phyloP scores from a whole-genome alignment of 306 rosid species.

The Cucumis sativus region DNA sequence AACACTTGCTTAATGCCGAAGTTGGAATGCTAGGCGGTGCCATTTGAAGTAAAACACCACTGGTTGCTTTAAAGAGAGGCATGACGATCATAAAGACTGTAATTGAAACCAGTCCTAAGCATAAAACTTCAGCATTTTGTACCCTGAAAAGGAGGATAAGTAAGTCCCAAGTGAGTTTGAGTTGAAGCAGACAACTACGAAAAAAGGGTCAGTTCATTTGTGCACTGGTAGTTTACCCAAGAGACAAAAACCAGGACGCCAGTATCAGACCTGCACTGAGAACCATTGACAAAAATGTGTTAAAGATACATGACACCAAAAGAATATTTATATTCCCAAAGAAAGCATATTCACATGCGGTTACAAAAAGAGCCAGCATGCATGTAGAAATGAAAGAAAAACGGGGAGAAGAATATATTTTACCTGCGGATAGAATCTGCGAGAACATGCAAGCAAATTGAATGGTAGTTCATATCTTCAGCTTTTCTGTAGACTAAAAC shows the following conservation, averaged over 20 bases:
- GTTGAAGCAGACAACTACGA: background rate
- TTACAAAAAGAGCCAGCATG: background rate
- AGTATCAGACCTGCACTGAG: slow-evolving; percentile 96
- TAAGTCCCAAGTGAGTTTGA: slow-evolving; percentile 11
- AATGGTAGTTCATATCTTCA: slow-evolving; percentile 95
- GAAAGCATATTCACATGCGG: background rate
- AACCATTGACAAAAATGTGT: slow-evolving; percentile 27
- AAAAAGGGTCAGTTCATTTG: background rate
- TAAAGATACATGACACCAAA: slow-evolving; percentile 16
- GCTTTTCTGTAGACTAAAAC: slow-evolving; percentile 86
- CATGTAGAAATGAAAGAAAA: slow-evolving; percentile 5
- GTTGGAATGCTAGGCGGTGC: slow-evolving; percentile 85
- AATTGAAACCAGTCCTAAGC: slow-evolving; percentile 84
- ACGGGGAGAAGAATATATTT: background rate
- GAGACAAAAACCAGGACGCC: slow-evolving; percentile 94
- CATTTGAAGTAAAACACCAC: slow-evolving; percentile 92
- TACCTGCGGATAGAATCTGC: slow-evolving; percentile 99
- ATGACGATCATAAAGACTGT: slow-evolving; percentile 78
- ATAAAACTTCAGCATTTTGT: slow-evolving; percentile 94
- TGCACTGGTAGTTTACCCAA: slow-evolving; percentile 46
- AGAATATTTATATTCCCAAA: background rate
- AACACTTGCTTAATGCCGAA: slow-evolving; percentile 83
- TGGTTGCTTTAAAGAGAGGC: slow-evolving; percentile 84
- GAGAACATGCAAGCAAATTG: slow-evolving; percentile 84
- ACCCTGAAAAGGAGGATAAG: slow-evolving; percentile 41